Evolutionary conservation across 2,329 filamentous ascomycete species (phyloP).

Genomic region (Fusarium sp.): DNA sequence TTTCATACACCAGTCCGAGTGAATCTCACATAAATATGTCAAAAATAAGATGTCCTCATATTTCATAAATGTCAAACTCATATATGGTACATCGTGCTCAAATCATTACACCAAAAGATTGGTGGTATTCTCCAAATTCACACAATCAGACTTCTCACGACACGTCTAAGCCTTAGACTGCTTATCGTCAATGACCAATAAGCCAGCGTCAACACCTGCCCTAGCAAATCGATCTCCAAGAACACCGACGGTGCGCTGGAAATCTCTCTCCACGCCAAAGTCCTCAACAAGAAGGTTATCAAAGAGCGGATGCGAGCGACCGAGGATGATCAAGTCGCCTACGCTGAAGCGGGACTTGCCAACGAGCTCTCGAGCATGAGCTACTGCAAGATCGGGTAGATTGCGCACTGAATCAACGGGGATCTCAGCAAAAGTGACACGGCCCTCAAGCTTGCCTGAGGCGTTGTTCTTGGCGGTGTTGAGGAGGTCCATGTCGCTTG

Average conservation of each 20-base stretch:
- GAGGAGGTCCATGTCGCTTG: slow-evolving; percentile 48
- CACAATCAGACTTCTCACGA: not conserved
- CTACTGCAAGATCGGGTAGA: slow-evolving; percentile 44
- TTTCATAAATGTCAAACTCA: slow-evolving; percentile 2
- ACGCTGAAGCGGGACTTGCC: slow-evolving; percentile 43
- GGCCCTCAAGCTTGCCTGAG: slow-evolving; percentile 28
- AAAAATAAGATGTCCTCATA: not conserved
- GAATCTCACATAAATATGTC: not conserved
- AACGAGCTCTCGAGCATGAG: slow-evolving; percentile 35
- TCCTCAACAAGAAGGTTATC: slow-evolving; percentile 33
- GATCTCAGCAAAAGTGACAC: slow-evolving; percentile 41
- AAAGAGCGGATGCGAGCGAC: slow-evolving; percentile 38
- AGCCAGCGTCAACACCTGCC: slow-evolving; percentile 46
- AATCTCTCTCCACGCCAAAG: slow-evolving; percentile 45
- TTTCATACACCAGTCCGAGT: not conserved
- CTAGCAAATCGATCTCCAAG: slow-evolving; percentile 44
- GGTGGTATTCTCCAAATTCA: not conserved
- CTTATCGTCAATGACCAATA: slow-evolving; percentile 47
- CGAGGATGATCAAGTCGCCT: slow-evolving; percentile 46
- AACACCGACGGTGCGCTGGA: slow-evolving; percentile 45
- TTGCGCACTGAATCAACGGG: slow-evolving; percentile 41
- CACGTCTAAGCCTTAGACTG: not conserved
- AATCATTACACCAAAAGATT: not conserved
- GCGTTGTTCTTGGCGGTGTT: slow-evolving; percentile 41
- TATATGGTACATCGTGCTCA: not conserved